These are phyloP conservation scores for Pichia insulana DNA, from an alignment of 805 yeast genomes.

Conservation along the genomic window DNA sequence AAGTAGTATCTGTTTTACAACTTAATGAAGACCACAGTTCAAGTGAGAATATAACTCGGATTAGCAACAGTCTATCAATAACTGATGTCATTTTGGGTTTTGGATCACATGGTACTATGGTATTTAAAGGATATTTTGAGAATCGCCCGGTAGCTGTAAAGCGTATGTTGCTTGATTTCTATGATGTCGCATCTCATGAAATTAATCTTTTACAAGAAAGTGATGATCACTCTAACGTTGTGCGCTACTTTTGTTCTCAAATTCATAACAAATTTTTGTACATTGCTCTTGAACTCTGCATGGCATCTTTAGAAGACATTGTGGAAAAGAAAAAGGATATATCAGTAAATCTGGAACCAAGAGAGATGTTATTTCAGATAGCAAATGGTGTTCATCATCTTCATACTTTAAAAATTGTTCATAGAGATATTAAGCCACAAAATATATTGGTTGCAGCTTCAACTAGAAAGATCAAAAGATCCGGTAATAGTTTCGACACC, in stretches of 20 bases:
- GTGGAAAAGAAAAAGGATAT: constrained; percentile 43
- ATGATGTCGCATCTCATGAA: constrained; percentile 89
- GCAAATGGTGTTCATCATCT: constrained; percentile 79
- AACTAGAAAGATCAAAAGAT: constrained; percentile 29
- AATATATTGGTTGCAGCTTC: constrained; percentile 79
- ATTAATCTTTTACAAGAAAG: constrained; percentile 82
- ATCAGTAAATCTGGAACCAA: constrained; percentile 35
- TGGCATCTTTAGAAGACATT: constrained; percentile 80
- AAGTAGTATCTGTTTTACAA: background rate
- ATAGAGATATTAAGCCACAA: constrained; percentile 91
- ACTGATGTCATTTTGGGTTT: constrained; percentile 79
- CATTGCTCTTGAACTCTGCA: constrained; percentile 88
- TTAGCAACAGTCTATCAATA: constrained; percentile 42
- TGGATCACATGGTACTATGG: constrained; percentile 96
- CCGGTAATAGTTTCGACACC: constrained; percentile 14
- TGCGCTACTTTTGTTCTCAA: constrained; percentile 90
- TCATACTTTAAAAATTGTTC: constrained; percentile 86
- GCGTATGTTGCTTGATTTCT: constrained; percentile 85
- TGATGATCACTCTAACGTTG: constrained; percentile 94
- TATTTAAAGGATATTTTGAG: constrained; percentile 82
- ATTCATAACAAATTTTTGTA: constrained; percentile 79
- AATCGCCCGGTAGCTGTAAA: constrained; percentile 93
- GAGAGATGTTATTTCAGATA: constrained; percentile 59
- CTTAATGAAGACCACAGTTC: background rate
- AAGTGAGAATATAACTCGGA: constrained; percentile 10